Evolutionary conservation across 1,284 basidiomycete genomes (phyloP).

Genomic region (Gastroboletus turbinatus): DNA sequence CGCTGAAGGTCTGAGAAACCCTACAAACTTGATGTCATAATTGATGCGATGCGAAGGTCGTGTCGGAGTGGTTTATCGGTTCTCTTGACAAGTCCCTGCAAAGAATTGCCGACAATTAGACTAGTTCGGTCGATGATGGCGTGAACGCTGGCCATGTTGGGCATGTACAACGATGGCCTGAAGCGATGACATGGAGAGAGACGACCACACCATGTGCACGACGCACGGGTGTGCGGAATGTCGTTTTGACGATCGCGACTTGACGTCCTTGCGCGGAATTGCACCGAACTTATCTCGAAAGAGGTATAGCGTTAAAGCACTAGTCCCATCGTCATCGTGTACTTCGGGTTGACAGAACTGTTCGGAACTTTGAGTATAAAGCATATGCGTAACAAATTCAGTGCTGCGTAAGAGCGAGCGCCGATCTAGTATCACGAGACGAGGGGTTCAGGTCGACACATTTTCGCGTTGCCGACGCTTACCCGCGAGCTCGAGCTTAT

Average conservation of each 20-base stretch:
- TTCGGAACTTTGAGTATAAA: conserved; percentile 2
- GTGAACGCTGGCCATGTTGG: background rate
- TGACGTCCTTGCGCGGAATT: background rate
- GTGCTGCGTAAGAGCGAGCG: background rate
- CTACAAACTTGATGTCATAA: background rate
- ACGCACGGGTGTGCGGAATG: background rate
- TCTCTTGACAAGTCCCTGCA: background rate
- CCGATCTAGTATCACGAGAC: background rate
- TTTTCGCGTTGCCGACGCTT: conserved; percentile 11
- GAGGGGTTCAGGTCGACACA: background rate
- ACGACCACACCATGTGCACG: background rate
- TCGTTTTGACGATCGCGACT: background rate
- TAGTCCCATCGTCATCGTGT: background rate
- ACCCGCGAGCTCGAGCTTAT: background rate
- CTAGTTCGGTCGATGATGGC: background rate
- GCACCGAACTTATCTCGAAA: background rate
- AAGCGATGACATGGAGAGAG: background rate
- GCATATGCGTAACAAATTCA: background rate
- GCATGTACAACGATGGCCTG: too few species aligned
- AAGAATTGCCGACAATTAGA: background rate
- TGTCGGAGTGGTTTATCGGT: background rate
- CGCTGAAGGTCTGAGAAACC: background rate
- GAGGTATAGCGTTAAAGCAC: background rate
- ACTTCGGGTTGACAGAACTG: background rate
- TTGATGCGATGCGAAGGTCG: background rate